A percentile compares a stretch with the other conserved stretches of the same genome.
phyloP scores from a whole-genome alignment of 495 filamentous ascomycete genomes.

The Neurospora discreta region DNA sequence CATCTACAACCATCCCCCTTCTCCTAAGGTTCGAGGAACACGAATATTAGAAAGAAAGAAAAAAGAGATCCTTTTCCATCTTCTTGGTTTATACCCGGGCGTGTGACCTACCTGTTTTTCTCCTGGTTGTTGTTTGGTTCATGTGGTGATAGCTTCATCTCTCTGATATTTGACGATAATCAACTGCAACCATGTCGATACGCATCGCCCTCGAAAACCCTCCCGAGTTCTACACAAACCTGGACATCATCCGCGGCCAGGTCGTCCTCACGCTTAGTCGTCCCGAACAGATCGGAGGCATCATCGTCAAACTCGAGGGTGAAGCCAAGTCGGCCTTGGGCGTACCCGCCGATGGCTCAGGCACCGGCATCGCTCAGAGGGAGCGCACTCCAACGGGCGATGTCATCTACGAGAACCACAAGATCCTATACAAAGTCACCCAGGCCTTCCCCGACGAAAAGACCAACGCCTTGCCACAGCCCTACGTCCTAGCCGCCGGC shows the following conservation, averaged over 20 bases:
- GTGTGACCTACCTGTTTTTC: neutral
- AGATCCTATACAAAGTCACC: conserved; percentile 57
- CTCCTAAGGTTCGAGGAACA: neutral
- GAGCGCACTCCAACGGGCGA: conserved; percentile 21
- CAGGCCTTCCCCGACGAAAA: conserved; percentile 66
- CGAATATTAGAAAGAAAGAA: neutral
- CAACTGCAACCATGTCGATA: conserved; percentile 65
- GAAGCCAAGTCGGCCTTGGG: conserved; percentile 58
- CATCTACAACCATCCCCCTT: neutral
- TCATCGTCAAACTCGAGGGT: conserved; percentile 90
- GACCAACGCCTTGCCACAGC: conserved; percentile 46
- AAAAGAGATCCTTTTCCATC: neutral
- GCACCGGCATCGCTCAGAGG: conserved; percentile 15
- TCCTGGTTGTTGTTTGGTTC: neutral
- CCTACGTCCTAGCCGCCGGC: conserved; percentile 61
- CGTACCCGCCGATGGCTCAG: conserved; percentile 15
- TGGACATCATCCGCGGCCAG: conserved; percentile 61
- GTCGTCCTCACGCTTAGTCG: conserved; percentile 54
- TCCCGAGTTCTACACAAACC: conserved; percentile 74
- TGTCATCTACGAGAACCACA: conserved; percentile 41
- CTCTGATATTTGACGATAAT: conserved; percentile 3
- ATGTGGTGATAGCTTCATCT: neutral
- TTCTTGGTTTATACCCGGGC: neutral
- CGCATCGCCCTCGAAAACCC: conserved; percentile 64
- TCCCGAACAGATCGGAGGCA: conserved; percentile 57